Conservation (phyloP, 495 filamentous ascomycete species). For the Penicillium angulare region DNA sequence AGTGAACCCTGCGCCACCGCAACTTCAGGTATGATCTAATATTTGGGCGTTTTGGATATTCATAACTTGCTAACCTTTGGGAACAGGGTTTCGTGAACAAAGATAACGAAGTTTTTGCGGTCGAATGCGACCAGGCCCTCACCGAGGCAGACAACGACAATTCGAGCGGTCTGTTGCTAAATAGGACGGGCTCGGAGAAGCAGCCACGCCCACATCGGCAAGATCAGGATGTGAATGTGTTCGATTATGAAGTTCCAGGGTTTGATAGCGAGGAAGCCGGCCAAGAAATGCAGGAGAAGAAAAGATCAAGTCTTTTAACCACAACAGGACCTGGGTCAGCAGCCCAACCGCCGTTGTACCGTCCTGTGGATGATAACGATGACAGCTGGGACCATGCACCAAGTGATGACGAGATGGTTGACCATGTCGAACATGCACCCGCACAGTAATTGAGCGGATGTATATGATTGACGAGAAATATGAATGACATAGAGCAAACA, state of each 20-base stretch:
- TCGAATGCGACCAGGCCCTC: slow-evolving; percentile 31
- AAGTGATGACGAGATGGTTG: slow-evolving; percentile 11
- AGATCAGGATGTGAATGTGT: slow-evolving; percentile 34
- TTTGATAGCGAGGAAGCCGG: slow-evolving; percentile 30
- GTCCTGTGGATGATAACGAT: slow-evolving; percentile 3
- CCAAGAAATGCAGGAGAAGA: slow-evolving; percentile 43
- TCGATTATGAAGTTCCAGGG: slow-evolving; percentile 40
- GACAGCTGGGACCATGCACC: slow-evolving; percentile 12
- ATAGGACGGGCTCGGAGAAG: background rate
- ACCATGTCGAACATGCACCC: slow-evolving; percentile 17
- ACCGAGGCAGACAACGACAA: background rate
- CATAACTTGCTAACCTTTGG: no score
- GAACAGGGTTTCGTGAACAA: slow-evolving; percentile 44
- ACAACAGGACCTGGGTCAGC: background rate
- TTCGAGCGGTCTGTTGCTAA: background rate
- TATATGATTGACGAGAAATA: slow-evolving; percentile 20
- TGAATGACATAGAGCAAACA: slow-evolving; percentile 5
- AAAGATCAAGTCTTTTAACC: slow-evolving; percentile 20
- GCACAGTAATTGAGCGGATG: background rate
- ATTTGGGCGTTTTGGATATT: no score
- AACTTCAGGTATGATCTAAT: slow-evolving; percentile 40
- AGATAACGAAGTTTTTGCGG: slow-evolving; percentile 48
- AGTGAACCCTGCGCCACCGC: slow-evolving; percentile 30
- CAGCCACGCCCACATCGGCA: background rate
- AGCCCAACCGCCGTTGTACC: background rate